A percentile compares a stretch with the other conserved stretches of the same genome.
Evolutionary conservation across 768 basidiomycete genomes (phyloP).

Genomic region (Asterophora parasitica): DNA sequence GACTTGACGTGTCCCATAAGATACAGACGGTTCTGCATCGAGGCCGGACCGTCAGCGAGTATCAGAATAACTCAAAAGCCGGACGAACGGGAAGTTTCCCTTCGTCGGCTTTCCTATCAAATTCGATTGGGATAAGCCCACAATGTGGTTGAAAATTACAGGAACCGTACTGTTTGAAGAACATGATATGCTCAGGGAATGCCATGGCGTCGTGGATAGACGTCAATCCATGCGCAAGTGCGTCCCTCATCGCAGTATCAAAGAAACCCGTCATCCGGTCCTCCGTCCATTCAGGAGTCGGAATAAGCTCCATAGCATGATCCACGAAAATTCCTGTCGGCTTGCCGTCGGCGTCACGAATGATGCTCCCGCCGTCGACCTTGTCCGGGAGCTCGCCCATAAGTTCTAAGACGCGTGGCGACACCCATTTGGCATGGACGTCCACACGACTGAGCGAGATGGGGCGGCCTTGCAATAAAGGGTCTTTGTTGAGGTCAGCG

Average conservation of each 20-base stretch:
- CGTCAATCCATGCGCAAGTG: constrained; percentile 76
- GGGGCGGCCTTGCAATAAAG: constrained; percentile 59
- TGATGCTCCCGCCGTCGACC: constrained; percentile 72
- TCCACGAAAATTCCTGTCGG: constrained; percentile 86
- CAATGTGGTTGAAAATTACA: background rate
- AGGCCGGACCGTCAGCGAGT: background rate
- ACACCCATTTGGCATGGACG: constrained; percentile 85
- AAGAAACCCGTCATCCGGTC: constrained; percentile 57
- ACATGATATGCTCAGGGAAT: constrained; percentile 45
- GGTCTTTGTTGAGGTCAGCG: constrained; percentile 69
- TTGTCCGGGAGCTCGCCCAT: constrained; percentile 56
- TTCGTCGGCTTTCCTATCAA: constrained; percentile 59
- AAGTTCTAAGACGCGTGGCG: constrained; percentile 60
- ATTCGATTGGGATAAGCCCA: background rate
- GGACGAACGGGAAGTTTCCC: constrained; percentile 61
- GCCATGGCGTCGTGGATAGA: constrained; percentile 81
- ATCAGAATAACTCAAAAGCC: background rate
- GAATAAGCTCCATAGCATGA: constrained; percentile 79
- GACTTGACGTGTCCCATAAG: constrained; percentile 52
- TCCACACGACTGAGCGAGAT: constrained; percentile 79
- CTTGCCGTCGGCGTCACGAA: constrained; percentile 53
- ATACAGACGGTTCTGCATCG: constrained; percentile 52
- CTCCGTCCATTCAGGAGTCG: constrained; percentile 57
- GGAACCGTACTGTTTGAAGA: constrained; percentile 55
- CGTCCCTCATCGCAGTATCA: constrained; percentile 59